Conservation (phyloP, 2,329 filamentous ascomycete genomes). For the Alternaria rosae region DNA sequence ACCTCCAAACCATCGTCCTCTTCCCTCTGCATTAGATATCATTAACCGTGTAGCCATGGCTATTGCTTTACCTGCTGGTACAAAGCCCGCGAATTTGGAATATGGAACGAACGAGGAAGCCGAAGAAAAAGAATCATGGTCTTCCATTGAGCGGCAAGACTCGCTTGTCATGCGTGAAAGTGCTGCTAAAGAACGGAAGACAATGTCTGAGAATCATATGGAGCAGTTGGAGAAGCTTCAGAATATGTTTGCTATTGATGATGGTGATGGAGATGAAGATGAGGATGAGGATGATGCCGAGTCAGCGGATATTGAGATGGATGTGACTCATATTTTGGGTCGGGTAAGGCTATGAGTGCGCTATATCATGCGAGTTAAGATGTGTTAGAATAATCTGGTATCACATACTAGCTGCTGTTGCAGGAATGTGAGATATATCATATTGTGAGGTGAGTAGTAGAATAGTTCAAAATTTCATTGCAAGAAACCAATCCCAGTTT, state of each 20-base stretch:
- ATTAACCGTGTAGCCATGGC: background rate
- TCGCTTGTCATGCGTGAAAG: background rate
- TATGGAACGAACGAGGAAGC: rapidly evolving
- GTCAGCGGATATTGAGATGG: too few relatives aligned
- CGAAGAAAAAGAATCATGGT: background rate
- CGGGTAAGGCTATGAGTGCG: background rate
- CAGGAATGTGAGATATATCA: too few relatives aligned
- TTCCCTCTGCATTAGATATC: background rate
- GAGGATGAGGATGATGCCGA: background rate
- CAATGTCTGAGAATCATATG: background rate
- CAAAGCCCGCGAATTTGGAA: background rate
- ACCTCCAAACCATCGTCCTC: background rate
- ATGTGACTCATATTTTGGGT: background rate
- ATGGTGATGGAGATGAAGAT: background rate
- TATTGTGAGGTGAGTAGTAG: too few relatives aligned
- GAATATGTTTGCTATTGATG: background rate
- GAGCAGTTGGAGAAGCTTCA: background rate
- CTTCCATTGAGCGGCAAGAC: background rate
- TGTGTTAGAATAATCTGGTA: background rate
- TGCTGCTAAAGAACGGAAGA: background rate
- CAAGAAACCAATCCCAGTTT: too few relatives aligned
- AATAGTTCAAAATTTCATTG: too few relatives aligned
- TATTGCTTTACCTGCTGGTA: background rate
- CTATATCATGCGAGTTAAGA: background rate
- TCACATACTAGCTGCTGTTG: too few relatives aligned